phyloP scores from a whole-genome alignment of 768 basidiomycete species.

The Kwoniella pini region DNA sequence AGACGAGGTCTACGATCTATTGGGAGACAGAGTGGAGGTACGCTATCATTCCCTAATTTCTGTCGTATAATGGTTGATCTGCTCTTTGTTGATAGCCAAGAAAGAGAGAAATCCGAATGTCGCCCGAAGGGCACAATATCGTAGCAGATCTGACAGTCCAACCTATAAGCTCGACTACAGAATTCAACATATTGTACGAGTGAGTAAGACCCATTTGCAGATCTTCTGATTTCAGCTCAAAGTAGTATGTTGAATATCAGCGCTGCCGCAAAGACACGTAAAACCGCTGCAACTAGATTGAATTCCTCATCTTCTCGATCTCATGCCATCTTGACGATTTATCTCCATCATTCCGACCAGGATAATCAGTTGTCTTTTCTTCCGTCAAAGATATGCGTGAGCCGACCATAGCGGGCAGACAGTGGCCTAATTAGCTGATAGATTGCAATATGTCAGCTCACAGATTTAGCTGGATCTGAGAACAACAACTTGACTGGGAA shows the following conservation, averaged over 20 bases:
- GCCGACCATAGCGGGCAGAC: too few relatives aligned
- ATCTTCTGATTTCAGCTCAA: too few relatives aligned
- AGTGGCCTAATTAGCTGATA: too few relatives aligned
- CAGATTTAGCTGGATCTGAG: constrained; percentile 87
- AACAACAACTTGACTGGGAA: constrained; percentile 89
- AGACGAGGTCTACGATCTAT: constrained; percentile 84
- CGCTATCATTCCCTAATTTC: not conserved
- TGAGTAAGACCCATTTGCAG: constrained; percentile 27
- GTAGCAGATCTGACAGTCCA: constrained; percentile 60
- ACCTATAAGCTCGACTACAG: constrained; percentile 57
- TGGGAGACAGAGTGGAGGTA: constrained; percentile 55
- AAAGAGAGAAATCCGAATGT: constrained; percentile 64
- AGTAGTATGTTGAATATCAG: too few relatives aligned
- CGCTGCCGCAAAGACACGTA: constrained; percentile 72
- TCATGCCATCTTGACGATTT: constrained; percentile 79
- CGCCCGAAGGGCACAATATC: constrained; percentile 61
- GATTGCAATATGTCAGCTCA: too few relatives aligned
- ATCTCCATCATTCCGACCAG: constrained; percentile 55
- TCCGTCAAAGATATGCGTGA: too few relatives aligned
- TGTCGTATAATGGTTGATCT: not conserved
- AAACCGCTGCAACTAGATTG: constrained; percentile 80
- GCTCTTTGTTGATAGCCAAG: constrained; percentile 4
- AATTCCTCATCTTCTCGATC: constrained; percentile 84
- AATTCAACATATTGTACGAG: constrained; percentile 59
- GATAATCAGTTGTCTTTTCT: too few relatives aligned